Base-by-base conservation (phyloP, 441 rosid species). In the Aleurites moluccanus region DNA sequence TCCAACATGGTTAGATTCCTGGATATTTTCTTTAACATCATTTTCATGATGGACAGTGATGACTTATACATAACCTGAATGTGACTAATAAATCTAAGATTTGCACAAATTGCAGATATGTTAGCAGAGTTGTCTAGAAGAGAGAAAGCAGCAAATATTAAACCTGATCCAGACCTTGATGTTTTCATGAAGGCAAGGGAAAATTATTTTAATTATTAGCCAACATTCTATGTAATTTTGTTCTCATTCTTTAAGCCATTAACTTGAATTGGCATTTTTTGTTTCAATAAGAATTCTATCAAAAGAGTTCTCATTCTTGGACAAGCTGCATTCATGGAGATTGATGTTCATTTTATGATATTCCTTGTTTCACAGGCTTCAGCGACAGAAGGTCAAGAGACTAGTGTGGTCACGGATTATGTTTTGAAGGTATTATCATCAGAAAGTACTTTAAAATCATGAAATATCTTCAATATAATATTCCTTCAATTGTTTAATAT, bases 351-450 rank as follows among this genome's bases (percentile, higher is more conserved):
- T 49, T 10, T 28, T 28, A 3, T 7, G 3, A 30, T 5, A 50
- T 47, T 44, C 33, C 52, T 38, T 11, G 38, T 1, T 50, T 1
- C 55, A 8, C 20, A 73, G 76, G 84, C 94, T n/a, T 64, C 50
- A 33, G 73, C 80, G 33, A 66, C 80, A 35, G 80, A 87, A 74
- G 93, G 89, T 27, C 87, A 88, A 69, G 91, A 89, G 69, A 73
- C 90, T 38, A 88, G 73, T 75, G 85, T 90, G 60, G 78, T 88
- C 47, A 85, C 92, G 9, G 97, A 90, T 81, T 92, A 90, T 71
- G 72, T 84, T 67, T 72, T 90, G 28, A 90, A 92, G 81, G 78
- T 78, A 61, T 8, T 15, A 25, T 25, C n/a, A 10, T 21, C 33
- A 47, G 28, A 72, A 11, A 53, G 13, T 50, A 35, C 4, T 18